Conservation (phyloP, 2,329 filamentous ascomycete genomes). For the Sclerotinia nivalis region DNA sequence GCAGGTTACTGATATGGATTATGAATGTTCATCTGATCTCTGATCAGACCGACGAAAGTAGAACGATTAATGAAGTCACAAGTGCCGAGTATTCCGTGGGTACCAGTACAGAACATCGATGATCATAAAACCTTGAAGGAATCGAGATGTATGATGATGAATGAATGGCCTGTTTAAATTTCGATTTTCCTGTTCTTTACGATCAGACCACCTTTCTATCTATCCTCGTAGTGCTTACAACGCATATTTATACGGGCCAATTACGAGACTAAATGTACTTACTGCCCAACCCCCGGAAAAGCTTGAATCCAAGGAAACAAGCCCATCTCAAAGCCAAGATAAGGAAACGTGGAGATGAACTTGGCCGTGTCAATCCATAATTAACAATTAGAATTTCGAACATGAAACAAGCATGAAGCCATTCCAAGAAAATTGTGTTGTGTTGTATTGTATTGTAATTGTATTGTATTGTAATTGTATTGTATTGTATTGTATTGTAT, state of each 20-base stretch:
- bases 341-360: constrained; percentile 13
- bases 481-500: not conserved
- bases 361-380: not conserved
- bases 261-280: not conserved
- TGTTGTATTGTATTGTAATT: not conserved
- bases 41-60: too few relatives aligned
- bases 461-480: not conserved
- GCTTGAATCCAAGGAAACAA: not conserved
- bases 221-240: not conserved
- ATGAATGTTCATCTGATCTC: too few relatives aligned
- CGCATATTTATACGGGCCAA: not conserved
- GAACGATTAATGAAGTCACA: not conserved
- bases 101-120: not conserved
- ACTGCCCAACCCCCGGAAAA: not conserved
- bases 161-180: not conserved
- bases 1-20: too few relatives aligned
- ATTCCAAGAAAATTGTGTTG: not conserved
- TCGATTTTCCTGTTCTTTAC: not conserved
- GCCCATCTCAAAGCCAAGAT: not conserved
- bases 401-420: not conserved
- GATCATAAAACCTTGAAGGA: too few relatives aligned
- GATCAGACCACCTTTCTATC: not conserved
- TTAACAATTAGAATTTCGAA: not conserved
- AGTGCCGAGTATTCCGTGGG: too few relatives aligned
- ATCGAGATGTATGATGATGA: not conserved